Evolutionary conservation across 2,329 filamentous ascomycete genomes (phyloP).

Genomic region (Lizonia empirigonia): DNA sequence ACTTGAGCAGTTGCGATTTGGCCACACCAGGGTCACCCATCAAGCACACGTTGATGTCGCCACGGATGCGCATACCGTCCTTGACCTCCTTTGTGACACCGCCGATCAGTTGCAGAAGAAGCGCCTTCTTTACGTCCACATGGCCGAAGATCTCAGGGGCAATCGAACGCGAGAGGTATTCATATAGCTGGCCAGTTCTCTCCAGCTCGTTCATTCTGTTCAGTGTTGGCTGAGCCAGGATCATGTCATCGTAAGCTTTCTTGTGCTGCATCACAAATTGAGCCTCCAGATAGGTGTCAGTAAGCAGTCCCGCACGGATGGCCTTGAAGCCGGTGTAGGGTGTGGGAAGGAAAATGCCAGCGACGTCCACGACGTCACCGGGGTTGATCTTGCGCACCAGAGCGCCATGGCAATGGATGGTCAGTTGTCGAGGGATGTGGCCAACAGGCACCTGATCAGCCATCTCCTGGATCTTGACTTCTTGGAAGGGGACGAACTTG

Average conservation of each 20-base stretch:
- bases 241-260: conserved; percentile 93
- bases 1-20: conserved; percentile 97
- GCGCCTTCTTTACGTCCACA: conserved; percentile 95
- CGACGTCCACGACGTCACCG: conserved; percentile 91
- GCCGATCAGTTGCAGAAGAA: conserved; percentile 92
- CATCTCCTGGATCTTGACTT: conserved; percentile 98
- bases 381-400: conserved; percentile 87
- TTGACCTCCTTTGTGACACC: conserved; percentile 97
- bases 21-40: conserved; percentile 99
- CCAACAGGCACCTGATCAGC: conserved; percentile 99
- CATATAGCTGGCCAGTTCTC: conserved; percentile 89
- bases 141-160: conserved; percentile 97
- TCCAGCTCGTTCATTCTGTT: conserved; percentile 85
- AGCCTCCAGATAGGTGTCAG: conserved; percentile 95
- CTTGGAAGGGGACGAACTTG: conserved; percentile 96
- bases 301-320: conserved; percentile 92
- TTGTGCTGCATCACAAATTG: conserved; percentile 96
- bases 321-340: conserved; percentile 99
- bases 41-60: conserved; percentile 96
- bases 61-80: conserved; percentile 98
- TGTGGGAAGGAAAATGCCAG: conserved; percentile 93
- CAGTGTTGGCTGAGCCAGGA: conserved; percentile 78
- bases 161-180: conserved; percentile 93
- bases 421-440: conserved; percentile 91
- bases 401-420: conserved; percentile 85